Evolutionary conservation across 805 yeast species (phyloP).

Genomic region (Candida loeiensis): DNA sequence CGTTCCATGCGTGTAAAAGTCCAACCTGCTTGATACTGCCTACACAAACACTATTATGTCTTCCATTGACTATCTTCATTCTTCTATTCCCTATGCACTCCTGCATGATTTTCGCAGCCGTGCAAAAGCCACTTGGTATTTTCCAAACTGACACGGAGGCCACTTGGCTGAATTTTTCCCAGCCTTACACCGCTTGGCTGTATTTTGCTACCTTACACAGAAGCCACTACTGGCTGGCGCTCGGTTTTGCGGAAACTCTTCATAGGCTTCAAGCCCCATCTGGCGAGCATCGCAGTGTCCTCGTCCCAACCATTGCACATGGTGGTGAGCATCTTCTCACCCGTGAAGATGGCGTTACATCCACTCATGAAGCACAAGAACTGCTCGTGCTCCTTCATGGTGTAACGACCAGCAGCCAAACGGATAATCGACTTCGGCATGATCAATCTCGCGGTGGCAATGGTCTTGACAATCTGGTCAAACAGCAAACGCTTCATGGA

Average conservation of each 20-base stretch:
- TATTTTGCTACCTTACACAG: neutral
- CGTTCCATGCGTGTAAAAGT: no score
- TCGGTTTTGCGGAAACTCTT: constrained; percentile 16
- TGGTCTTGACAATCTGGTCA: constrained; percentile 62
- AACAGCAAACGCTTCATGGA: constrained; percentile 45
- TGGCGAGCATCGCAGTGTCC: constrained; percentile 61
- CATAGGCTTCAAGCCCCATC: constrained; percentile 69
- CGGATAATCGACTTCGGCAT: constrained; percentile 74
- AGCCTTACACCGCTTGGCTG: no score
- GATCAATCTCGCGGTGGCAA: constrained; percentile 70
- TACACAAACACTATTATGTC: no score
- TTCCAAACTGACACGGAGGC: no score
- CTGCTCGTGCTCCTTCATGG: constrained; percentile 77
- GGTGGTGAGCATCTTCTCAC: constrained; percentile 77
- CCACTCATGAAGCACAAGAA: constrained; percentile 74
- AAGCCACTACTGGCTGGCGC: neutral
- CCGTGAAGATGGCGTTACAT: constrained; percentile 77
- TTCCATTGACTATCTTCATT: no score
- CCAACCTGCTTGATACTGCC: no score
- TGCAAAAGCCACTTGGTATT: no score
- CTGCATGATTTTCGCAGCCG: no score
- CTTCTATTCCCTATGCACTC: no score
- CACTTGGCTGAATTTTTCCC: no score
- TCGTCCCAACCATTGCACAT: constrained; percentile 85
- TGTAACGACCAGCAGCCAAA: constrained; percentile 77